Base-by-base conservation (phyloP, 176 grass and related monocot species). In the Guadua angustifolia region DNA sequence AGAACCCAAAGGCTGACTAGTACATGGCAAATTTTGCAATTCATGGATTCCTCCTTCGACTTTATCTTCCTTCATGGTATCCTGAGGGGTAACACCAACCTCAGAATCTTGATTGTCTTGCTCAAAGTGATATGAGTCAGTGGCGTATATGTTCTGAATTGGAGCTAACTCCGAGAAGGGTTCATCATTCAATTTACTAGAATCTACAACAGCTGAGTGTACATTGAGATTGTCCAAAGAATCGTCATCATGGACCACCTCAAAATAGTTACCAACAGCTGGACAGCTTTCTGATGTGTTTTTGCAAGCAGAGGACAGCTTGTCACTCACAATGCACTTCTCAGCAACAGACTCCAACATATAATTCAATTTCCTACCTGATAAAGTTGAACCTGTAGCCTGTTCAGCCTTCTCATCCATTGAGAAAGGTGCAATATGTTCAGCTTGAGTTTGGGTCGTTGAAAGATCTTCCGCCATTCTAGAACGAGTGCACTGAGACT, bases 261-360 rank as follows among this genome's bases (percentile, higher is more conserved):
- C 79, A 55, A 92, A 85, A 86, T 90, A 85, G 69, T 50, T 84
- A 56, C 16, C 66, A 92, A 62, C 74, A 86, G 42, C 69, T 90
- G 85, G 88, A 81, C 77, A 79, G 71, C 40, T 80, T 82, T 82
- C 83, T 71, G 73, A 58, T 67, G 69, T 69, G 13, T 83, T 85
- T 56, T 82, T 83, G 12, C 82, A 80, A 67, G 90, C 69, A 40
- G 87, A 74, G 43, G 71, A 62, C 79, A 86, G 12, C 60, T 87
- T 87, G n/a, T 85, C 73, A 47, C 55, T 70, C 66, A 52, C 56
- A 65, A 66, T 81, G 56, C 58, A 71, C 73, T 83, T 79, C 9
- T 75, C 85, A 58, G 86, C 75, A 89, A 83, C 33, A 80, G 76
- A 65, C 5, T 88, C 78, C 61, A 71, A 26, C 44, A 45, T 53